Evolutionary conservation across 2,329 filamentous ascomycete species (phyloP), one percentile per base, ranked within the genome.

Genomic region (Lasiodiplodia sp.): DNA sequence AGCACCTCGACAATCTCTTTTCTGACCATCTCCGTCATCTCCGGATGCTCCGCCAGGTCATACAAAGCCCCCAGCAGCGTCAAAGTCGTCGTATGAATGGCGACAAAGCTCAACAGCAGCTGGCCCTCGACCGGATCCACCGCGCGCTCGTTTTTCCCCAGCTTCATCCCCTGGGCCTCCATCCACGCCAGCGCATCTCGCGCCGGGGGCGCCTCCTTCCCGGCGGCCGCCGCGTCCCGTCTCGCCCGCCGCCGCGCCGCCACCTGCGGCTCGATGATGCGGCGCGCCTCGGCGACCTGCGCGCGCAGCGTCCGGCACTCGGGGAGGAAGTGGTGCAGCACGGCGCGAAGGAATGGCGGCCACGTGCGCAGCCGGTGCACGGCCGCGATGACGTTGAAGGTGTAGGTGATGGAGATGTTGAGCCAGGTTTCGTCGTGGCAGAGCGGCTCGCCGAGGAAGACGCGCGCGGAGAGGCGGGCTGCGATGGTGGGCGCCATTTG

Each of bases 361-460:
- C 78, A 71, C 31, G 76, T 73, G 47, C 79, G 78, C 4, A 82
- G 73, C 4, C 77, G 67, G 25, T 76, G 57, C 31, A 78, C 69
- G 5, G 75, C 79, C 1, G 75, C 70, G 37, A 80, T 79, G 0
- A 79, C 69, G 64, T 81, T 77, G 38, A 78, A 72, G 0, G 79
- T 78, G 72, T 81, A 82, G 25, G 73, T 69, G 16, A 74, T 77
- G 34, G 76, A 72, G 2, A 77, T 73, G 0, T 75, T 67, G n/a
- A 82, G 72, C 81, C 82, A 84, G 66, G 77, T 72, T 68, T 78
- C 72, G 67, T 83, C 80, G 28, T 75, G 75, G 63, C 78, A 79
- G 8, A 82, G 71, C 4, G 71, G 69, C 5, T 78, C 73, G 23
- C 82, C 81, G 34, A 80, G 75, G 62, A 83, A 80, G 40, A 60